A percentile compares a stretch with the other conserved stretches of the same genome.
Evolutionary conservation across 2,329 filamentous ascomycete genomes (phyloP).

Genomic region (Colletotrichum tropicicola): DNA sequence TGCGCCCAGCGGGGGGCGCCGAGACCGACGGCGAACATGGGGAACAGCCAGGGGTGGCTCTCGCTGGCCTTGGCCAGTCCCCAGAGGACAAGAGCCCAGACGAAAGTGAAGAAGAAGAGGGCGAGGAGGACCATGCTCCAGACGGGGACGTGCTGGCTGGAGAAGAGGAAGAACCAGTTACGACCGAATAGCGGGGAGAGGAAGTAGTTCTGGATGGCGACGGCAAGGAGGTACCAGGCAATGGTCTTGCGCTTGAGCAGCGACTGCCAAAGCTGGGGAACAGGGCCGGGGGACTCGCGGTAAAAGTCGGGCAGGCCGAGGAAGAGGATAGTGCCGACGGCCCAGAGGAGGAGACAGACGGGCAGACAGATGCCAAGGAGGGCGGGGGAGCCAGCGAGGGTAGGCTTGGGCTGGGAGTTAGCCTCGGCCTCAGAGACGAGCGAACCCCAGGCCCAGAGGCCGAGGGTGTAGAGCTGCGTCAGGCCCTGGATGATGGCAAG

Average conservation of each 20-base stretch:
- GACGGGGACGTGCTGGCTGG: slow-evolving; percentile 60
- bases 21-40: slow-evolving; percentile 73
- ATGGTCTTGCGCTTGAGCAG: slow-evolving; percentile 71
- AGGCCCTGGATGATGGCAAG: slow-evolving; percentile 74
- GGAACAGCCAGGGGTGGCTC: slow-evolving; percentile 73
- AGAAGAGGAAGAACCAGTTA: slow-evolving; percentile 73
- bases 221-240: slow-evolving; percentile 72
- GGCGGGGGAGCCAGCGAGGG: slow-evolving; percentile 41
- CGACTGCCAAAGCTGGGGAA: slow-evolving; percentile 72
- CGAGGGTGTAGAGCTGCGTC: slow-evolving; percentile 72
- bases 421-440: slow-evolving; percentile 26
- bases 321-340: slow-evolving; percentile 63
- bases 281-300: slow-evolving; percentile 68
- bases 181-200: slow-evolving; percentile 72
- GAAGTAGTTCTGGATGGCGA: slow-evolving; percentile 74
- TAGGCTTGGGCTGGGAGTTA: slow-evolving; percentile 24
- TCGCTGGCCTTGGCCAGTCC: slow-evolving; percentile 62
- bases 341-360: slow-evolving; percentile 65
- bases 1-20: slow-evolving; percentile 74
- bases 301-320: slow-evolving; percentile 73
- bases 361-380: slow-evolving; percentile 62
- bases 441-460: slow-evolving; percentile 73
- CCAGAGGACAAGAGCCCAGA: slow-evolving; percentile 64
- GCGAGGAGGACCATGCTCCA: slow-evolving; percentile 68
- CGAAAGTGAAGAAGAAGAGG: slow-evolving; percentile 59